Evolutionary conservation across 441 rosid genomes (phyloP), one percentile per base, ranked within the genome.

Genomic region (Eutrema salsugineum): DNA sequence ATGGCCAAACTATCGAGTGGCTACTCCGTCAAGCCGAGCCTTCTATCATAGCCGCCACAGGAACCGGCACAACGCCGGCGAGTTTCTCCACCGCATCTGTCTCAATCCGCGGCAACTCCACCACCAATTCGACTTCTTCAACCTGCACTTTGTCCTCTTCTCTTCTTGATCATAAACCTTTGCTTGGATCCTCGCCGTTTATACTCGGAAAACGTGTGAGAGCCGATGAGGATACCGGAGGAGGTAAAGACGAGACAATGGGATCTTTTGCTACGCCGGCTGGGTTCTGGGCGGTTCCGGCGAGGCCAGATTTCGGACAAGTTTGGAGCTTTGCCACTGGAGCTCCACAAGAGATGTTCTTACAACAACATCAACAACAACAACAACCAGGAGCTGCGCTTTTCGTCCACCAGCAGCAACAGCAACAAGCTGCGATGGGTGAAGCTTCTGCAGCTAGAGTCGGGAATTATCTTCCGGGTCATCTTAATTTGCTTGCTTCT

Each of bases 1-100:
- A 94, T 42, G 99, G 99, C 19, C 95, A 94, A 79, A 94, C 99
- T 3, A 94, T 94, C 19, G 97, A 91, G 71, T 94, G 98, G 98
- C 87, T 94, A 0, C 94, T 94, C 39, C 96, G 97, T 56, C 97
- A 94, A 73, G 98, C 97, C 1, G 98, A 94, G 83, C 98, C 97
- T 12, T 89, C 98, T 3, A 93, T 93, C 54, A 87, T 93, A 59
- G 97, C 97, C 2, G 98, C 98, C 15, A 93, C 98, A 1, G 97
- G 98, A 0, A 89, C 97, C 0, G 97, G 98, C 0, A 93, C 98
- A 6, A 93, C 94, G 14, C 98, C 98, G 0, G 97, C 98, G 1
- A 88, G 87, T 68, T 91, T 86, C 77, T 93, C 98, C 5, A 84
- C 91, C 8, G 84, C 87, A 4, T 89, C 98, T 3, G 83, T 85